A percentile compares a stretch with the other conserved stretches of the same genome.
phyloP scores from a whole-genome alignment of 805 yeast genomes.

The Debaryomyces hansenii region DNA sequence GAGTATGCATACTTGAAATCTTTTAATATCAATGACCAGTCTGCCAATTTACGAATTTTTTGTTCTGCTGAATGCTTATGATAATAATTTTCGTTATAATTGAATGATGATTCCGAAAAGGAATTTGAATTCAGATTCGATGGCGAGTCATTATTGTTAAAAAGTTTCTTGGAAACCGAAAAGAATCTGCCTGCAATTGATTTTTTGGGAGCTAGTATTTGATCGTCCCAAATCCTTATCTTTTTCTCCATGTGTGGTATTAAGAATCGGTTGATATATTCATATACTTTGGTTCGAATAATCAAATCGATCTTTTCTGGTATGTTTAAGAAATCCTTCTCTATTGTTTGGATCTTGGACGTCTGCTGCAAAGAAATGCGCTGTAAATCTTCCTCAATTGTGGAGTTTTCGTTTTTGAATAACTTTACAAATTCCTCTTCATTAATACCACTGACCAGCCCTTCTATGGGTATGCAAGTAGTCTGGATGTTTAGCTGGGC shows the following conservation, averaged over 20 bases:
- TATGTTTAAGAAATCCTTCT: constrained; percentile 15
- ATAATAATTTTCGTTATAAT: constrained; percentile 56
- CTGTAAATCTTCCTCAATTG: constrained; percentile 52
- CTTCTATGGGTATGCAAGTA: constrained; percentile 18
- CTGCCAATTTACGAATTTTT: constrained; percentile 78
- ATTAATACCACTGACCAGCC: constrained; percentile 1
- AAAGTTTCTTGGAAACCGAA: constrained; percentile 62
- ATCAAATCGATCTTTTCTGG: constrained; percentile 41
- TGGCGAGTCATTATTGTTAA: constrained; percentile 26
- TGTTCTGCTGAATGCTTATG: constrained; percentile 66
- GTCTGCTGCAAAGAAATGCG: constrained; percentile 25
- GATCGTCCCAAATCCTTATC: constrained; percentile 83
- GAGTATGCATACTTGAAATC: constrained; percentile 84
- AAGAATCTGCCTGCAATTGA: constrained; percentile 75
- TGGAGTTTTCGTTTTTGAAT: constrained; percentile 31
- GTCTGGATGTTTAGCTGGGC: constrained; percentile 25
- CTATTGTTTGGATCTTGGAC: constrained; percentile 6
- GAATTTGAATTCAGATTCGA: constrained; percentile 8
- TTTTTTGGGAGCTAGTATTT: constrained; percentile 69
- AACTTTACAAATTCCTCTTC: constrained; percentile 8
- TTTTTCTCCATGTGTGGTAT: constrained; percentile 86
- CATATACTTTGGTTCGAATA: constrained; percentile 42
- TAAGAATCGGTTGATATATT: constrained; percentile 48
- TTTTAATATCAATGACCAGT: constrained; percentile 87
- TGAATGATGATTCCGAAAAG: constrained; percentile 33